Percentiles rank a stretch among this genome's conserved stretches.
phyloP scores from a whole-genome alignment of 1,284 basidiomycete species.

The Bondarzewia mesenterica region DNA sequence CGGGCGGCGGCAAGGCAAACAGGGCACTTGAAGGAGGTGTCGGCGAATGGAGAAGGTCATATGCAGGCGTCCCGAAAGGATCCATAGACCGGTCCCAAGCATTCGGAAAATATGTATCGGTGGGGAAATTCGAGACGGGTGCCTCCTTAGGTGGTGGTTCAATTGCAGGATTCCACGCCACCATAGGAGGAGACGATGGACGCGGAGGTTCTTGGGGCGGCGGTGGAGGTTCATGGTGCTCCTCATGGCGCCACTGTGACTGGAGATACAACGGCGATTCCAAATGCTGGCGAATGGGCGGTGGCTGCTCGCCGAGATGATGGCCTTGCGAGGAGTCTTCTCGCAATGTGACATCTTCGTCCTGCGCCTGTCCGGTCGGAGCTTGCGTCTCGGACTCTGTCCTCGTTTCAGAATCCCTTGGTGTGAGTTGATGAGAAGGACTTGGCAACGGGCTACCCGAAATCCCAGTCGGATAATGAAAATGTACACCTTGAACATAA shows the following conservation, averaged over 20 bases:
- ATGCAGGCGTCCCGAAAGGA: constrained; percentile 21
- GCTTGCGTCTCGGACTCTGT: too few relatives aligned
- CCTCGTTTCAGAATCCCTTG: too few relatives aligned
- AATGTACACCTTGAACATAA: background rate
- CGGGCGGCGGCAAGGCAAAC: constrained; percentile 37
- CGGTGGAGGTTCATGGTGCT: constrained; percentile 5
- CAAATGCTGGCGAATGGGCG: background rate
- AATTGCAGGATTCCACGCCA: constrained; percentile 60
- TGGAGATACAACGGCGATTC: background rate
- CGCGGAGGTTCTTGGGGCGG: constrained; percentile 18
- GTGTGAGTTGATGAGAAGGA: background rate
- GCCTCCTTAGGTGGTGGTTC: constrained; percentile 63
- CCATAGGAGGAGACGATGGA: constrained; percentile 47
- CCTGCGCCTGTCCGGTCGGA: too few relatives aligned
- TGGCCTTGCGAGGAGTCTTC: too few relatives aligned
- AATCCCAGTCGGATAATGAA: background rate
- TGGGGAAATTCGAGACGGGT: constrained; percentile 47
- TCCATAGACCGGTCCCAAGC: constrained; percentile 56
- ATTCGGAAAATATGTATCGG: constrained; percentile 66
- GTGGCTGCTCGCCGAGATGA: too few relatives aligned
- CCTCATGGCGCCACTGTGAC: background rate
- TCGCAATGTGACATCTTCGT: too few relatives aligned
- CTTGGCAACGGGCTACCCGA: background rate
- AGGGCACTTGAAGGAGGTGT: constrained; percentile 20
- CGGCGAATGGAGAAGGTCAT: constrained; percentile 22